Evolutionary conservation across 2,329 filamentous ascomycete genomes (phyloP).

Genomic region (Byssoonygena ceratinophila): DNA sequence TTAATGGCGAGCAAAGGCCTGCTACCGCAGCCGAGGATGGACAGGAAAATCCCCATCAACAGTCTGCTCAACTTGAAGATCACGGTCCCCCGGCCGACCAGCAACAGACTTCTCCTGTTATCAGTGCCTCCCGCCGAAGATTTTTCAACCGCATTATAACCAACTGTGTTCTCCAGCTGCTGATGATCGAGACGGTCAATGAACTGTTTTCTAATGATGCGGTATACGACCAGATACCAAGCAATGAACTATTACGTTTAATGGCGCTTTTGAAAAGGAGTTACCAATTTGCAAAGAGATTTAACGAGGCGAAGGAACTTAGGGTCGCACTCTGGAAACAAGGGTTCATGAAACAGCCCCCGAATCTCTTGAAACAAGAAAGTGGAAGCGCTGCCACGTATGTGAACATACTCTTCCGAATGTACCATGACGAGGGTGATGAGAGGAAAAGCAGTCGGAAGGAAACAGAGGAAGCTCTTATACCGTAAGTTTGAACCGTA

Average conservation of each 20-base stretch:
- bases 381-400: slow-evolving; percentile 87
- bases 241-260: slow-evolving; percentile 72
- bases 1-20: slow-evolving; percentile 13
- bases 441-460: slow-evolving; percentile 68
- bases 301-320: slow-evolving; percentile 95
- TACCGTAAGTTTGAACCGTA: slow-evolving; percentile 49
- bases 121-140: slow-evolving; percentile 80
- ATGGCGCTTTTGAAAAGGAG: slow-evolving; percentile 94
- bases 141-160: slow-evolving; percentile 99
- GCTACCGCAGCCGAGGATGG: slow-evolving; percentile 19
- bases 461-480: slow-evolving; percentile 81
- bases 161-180: slow-evolving; percentile 87
- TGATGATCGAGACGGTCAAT: slow-evolving; percentile 99
- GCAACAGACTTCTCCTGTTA: slow-evolving; percentile 80
- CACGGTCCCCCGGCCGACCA: slow-evolving; percentile 67
- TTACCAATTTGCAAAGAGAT: slow-evolving; percentile 91
- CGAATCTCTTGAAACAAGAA: slow-evolving; percentile 95
- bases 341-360: slow-evolving; percentile 99
- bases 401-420: slow-evolving; percentile 86
- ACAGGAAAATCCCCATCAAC: slow-evolving; percentile 20
- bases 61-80: slow-evolving; percentile 59
- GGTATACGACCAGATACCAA: slow-evolving; percentile 89
- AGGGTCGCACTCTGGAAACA: slow-evolving; percentile 91
- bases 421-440: slow-evolving; percentile 84
- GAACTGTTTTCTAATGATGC: slow-evolving; percentile 96